Evolutionary conservation across 2,329 filamentous ascomycete species (phyloP).

Genomic region (Lachnellula cervina): DNA sequence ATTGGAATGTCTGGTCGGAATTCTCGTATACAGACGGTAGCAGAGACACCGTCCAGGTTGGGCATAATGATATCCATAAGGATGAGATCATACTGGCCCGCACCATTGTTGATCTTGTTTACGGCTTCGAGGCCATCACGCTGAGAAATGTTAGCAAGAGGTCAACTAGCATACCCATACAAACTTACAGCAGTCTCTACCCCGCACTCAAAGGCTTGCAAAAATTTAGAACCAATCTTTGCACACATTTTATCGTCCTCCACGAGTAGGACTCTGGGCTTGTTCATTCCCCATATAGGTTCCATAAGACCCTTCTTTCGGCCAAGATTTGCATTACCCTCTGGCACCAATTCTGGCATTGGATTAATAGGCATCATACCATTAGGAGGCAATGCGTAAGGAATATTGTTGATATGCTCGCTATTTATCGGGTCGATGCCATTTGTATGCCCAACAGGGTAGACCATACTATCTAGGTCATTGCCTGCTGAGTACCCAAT

Average conservation of each 20-base stretch:
- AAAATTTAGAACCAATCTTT: slow-evolving; percentile 63
- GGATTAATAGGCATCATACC: slow-evolving; percentile 41
- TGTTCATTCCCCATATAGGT: slow-evolving; percentile 53
- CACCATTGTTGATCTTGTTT: slow-evolving; percentile 62
- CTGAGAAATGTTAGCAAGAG: slow-evolving; percentile 39
- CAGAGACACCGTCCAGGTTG: slow-evolving; percentile 88
- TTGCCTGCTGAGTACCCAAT: slow-evolving; percentile 41
- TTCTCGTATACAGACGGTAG: slow-evolving; percentile 87
- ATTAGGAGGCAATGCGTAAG: slow-evolving; percentile 72
- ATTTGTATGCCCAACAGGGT: slow-evolving; percentile 84
- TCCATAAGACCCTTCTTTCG: slow-evolving; percentile 35
- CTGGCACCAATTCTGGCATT: slow-evolving; percentile 41
- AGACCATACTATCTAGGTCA: slow-evolving; percentile 70
- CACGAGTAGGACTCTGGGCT: slow-evolving; percentile 81
- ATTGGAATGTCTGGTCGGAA: slow-evolving; percentile 79
- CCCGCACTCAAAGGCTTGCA: slow-evolving; percentile 59
- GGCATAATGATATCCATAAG: slow-evolving; percentile 98
- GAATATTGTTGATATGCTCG: slow-evolving; percentile 91
- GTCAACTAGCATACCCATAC: neutral
- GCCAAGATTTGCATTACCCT: slow-evolving; percentile 35
- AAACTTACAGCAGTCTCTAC: slow-evolving; percentile 63
- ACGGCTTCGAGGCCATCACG: slow-evolving; percentile 88
- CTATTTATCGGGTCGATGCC: slow-evolving; percentile 93
- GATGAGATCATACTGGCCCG: slow-evolving; percentile 58
- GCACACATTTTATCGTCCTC: slow-evolving; percentile 72